These are phyloP conservation scores for Microsporum audouinii DNA, from an alignment of 2,329 filamentous ascomycete genomes.

Conservation along the genomic window DNA sequence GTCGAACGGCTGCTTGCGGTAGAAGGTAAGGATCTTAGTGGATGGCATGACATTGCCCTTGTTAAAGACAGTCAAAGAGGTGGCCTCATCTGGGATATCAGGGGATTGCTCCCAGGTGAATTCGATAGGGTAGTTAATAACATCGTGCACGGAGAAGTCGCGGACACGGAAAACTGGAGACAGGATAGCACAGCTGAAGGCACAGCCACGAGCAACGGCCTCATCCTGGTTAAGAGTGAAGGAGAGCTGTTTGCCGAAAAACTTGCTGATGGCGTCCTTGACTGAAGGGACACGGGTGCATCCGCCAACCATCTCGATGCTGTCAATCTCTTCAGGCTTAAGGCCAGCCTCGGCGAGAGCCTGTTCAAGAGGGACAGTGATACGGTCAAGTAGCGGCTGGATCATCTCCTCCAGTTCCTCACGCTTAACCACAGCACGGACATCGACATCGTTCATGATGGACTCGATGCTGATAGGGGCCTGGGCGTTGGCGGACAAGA, in stretches of 20 bases:
- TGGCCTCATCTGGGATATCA: slow-evolving; percentile 97
- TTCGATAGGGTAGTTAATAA: slow-evolving; percentile 95
- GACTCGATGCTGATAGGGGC: slow-evolving; percentile 95
- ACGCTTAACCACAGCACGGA: slow-evolving; percentile 75
- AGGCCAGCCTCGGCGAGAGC: slow-evolving; percentile 90
- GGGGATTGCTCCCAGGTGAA: slow-evolving; percentile 98
- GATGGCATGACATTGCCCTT: slow-evolving; percentile 93
- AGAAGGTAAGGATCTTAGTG: slow-evolving; percentile 98
- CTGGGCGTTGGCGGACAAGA: slow-evolving; percentile 86
- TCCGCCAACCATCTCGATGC: slow-evolving; percentile 86
- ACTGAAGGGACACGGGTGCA: slow-evolving; percentile 86
- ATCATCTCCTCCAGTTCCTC: slow-evolving; percentile 90
- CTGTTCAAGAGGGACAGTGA: slow-evolving; percentile 68
- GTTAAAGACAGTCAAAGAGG: slow-evolving; percentile 93
- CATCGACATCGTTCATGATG: slow-evolving; percentile 95
- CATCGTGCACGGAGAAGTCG: slow-evolving; percentile 95
- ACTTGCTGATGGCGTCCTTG: slow-evolving; percentile 78
- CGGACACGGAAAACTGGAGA: slow-evolving; percentile 97
- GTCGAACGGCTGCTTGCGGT: slow-evolving; percentile 94
- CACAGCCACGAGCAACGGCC: slow-evolving; percentile 86
- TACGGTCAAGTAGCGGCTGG: slow-evolving; percentile 66
- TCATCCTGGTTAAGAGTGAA: slow-evolving; percentile 98
- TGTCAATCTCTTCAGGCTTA: slow-evolving; percentile 81
- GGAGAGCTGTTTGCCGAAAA: slow-evolving; percentile 85
- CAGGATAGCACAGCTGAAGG: slow-evolving; percentile 94